phyloP scores from a whole-genome alignment of 2,329 filamentous ascomycete genomes.

The Pseudogymnoascus sp. region DNA sequence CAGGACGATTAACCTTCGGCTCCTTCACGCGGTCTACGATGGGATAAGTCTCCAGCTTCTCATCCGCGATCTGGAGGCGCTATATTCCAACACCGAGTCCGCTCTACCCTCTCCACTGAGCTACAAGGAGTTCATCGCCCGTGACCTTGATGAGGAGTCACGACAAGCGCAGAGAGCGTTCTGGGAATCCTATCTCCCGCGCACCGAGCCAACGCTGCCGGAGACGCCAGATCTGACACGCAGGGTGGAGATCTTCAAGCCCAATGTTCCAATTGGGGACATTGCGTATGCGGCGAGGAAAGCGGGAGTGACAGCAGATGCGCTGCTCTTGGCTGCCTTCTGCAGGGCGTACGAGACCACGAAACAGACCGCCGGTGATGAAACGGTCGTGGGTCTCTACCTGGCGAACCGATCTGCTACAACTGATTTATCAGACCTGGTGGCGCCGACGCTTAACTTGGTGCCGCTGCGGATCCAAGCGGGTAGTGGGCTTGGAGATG shows the following conservation, averaged over 20 bases:
- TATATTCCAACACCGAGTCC: slow-evolving; percentile 31
- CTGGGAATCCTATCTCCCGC: slow-evolving; percentile 41
- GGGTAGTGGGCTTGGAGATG: slow-evolving; percentile 32
- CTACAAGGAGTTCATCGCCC: slow-evolving; percentile 30
- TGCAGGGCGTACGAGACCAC: slow-evolving; percentile 36
- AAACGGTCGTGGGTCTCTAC: slow-evolving; percentile 69
- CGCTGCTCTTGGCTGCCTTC: slow-evolving; percentile 67
- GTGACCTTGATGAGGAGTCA: slow-evolving; percentile 14
- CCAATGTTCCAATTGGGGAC: slow-evolving; percentile 30
- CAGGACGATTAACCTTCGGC: slow-evolving; percentile 40
- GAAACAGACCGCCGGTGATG: slow-evolving; percentile 19
- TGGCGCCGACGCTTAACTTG: slow-evolving; percentile 70
- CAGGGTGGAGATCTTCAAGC: slow-evolving; percentile 37
- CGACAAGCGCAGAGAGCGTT: slow-evolving; percentile 24
- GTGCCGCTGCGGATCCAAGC: slow-evolving; percentile 58
- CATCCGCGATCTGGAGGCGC: slow-evolving; percentile 42
- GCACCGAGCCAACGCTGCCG: slow-evolving; percentile 13
- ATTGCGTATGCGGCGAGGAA: slow-evolving; percentile 39
- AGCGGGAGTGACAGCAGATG: slow-evolving; percentile 59
- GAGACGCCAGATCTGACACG: slow-evolving; percentile 17
- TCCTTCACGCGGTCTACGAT: slow-evolving; percentile 88
- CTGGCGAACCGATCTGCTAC: slow-evolving; percentile 64
- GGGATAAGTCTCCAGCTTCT: slow-evolving; percentile 66
- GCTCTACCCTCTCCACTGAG: slow-evolving; percentile 10
- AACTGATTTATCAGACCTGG: slow-evolving; percentile 41